Conservation (phyloP, 140 eudicot genomes). For the Flaveria floridana region DNA sequence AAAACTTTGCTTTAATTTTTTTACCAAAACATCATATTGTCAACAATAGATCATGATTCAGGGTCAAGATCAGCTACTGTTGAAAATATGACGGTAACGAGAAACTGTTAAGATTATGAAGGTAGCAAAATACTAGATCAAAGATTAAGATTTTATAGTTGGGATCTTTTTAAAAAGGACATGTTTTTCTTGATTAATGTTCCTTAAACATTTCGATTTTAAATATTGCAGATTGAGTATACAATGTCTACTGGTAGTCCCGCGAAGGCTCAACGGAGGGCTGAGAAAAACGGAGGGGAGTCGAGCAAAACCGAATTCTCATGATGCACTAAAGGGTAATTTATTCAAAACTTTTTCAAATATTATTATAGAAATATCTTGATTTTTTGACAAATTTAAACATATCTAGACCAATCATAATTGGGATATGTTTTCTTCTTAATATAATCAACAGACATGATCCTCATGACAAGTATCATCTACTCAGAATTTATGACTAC, state of each 20-base stretch:
- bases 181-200: neutral
- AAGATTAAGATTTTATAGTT: neutral
- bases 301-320: neutral
- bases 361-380: neutral
- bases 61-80: no score
- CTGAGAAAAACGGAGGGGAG: neutral
- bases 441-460: neutral
- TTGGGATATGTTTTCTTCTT: neutral
- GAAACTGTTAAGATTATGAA: no score
- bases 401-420: neutral
- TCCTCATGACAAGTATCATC: constrained; percentile 12
- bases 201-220: neutral
- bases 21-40: no score
- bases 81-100: no score
- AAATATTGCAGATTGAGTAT: neutral
- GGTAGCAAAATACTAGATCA: neutral
- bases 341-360: neutral
- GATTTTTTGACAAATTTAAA: neutral
- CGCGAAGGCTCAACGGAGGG: neutral
- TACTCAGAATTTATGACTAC: neutral
- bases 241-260: neutral
- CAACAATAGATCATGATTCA: no score
- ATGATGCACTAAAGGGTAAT: neutral
- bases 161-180: neutral
- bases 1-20: no score